Conservation (phyloP, 1,139 yeast genomes). For the Hyphopichia buzzinii region DNA sequence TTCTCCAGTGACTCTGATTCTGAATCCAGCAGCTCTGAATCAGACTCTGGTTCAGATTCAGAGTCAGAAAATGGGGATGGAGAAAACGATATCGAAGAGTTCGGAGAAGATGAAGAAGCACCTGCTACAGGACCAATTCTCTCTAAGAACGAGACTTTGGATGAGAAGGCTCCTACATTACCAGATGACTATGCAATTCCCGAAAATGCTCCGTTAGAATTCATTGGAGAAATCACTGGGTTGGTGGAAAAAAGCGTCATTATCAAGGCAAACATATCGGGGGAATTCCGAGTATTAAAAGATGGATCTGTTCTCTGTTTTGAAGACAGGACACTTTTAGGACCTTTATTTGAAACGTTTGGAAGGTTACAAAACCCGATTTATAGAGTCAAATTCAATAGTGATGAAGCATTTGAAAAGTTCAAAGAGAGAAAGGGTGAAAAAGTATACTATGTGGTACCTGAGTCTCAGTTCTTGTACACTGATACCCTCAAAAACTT, state of each 20-base stretch:
- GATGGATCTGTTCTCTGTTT: slow-evolving; percentile 82
- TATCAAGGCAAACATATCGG: slow-evolving; percentile 73
- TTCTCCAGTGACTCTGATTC: slow-evolving; percentile 10
- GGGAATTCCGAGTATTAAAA: slow-evolving; percentile 79
- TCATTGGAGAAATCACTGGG: slow-evolving; percentile 68
- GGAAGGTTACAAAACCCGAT: slow-evolving; percentile 87
- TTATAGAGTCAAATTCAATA: slow-evolving; percentile 69
- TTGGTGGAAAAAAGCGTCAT: slow-evolving; percentile 73
- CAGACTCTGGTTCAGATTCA: slow-evolving; percentile 21
- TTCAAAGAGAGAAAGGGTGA: slow-evolving; percentile 51
- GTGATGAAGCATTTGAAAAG: slow-evolving; percentile 47
- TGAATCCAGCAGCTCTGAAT: slow-evolving; percentile 14
- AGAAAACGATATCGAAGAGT: slow-evolving; percentile 18
- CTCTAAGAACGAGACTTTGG: slow-evolving; percentile 73
- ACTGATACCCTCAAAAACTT: slow-evolving; percentile 67
- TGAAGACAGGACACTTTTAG: slow-evolving; percentile 70
- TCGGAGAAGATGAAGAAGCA: slow-evolving; percentile 38
- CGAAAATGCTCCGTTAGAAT: slow-evolving; percentile 62
- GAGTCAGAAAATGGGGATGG: slow-evolving; percentile 20
- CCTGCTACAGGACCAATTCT: slow-evolving; percentile 58
- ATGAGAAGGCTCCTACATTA: slow-evolving; percentile 65
- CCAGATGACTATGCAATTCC: slow-evolving; percentile 67
- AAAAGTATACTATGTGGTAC: slow-evolving; percentile 73
- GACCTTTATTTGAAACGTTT: slow-evolving; percentile 84
- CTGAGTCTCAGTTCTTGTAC: slow-evolving; percentile 73